These are phyloP conservation scores for Lithohypha guttulata DNA, from an alignment of 2,329 filamentous ascomycete species.

Conservation along the genomic window DNA sequence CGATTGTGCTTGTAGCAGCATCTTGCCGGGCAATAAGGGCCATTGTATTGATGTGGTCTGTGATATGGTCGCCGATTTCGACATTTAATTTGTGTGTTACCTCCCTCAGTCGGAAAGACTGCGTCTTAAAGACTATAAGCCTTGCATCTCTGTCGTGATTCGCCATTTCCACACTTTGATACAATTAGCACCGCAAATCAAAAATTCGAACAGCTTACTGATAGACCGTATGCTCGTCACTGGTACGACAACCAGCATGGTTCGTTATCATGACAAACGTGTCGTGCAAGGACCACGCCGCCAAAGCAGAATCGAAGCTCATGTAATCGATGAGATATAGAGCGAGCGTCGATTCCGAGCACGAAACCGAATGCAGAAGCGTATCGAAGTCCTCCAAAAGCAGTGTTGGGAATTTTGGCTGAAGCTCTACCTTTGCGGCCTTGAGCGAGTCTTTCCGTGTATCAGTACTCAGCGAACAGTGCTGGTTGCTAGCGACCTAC, in stretches of 20 bases:
- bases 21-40: not conserved
- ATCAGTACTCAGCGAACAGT: too few relatives aligned
- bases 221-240: not conserved
- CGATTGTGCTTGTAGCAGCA: not conserved
- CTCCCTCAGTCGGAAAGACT: not conserved
- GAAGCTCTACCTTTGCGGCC: slow-evolving; percentile 2
- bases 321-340: slow-evolving; percentile 14
- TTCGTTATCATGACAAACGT: not conserved
- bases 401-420: slow-evolving; percentile 13
- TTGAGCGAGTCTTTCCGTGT: too few relatives aligned
- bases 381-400: slow-evolving; percentile 14
- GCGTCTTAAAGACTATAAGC: not conserved
- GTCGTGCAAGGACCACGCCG: not conserved
- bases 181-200: not conserved
- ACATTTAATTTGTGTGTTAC: not conserved
- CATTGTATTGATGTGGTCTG: not conserved
- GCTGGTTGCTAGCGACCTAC: too few relatives aligned
- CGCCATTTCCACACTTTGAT: not conserved
- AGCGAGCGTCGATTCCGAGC: slow-evolving; percentile 11
- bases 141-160: not conserved
- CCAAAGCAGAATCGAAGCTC: not conserved
- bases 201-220: not conserved
- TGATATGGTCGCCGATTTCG: not conserved
- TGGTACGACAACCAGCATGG: not conserved
- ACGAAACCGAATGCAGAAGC: slow-evolving; percentile 9